Conservation (phyloP, 106 monocot genomes). For the Dendrobium nobile region DNA sequence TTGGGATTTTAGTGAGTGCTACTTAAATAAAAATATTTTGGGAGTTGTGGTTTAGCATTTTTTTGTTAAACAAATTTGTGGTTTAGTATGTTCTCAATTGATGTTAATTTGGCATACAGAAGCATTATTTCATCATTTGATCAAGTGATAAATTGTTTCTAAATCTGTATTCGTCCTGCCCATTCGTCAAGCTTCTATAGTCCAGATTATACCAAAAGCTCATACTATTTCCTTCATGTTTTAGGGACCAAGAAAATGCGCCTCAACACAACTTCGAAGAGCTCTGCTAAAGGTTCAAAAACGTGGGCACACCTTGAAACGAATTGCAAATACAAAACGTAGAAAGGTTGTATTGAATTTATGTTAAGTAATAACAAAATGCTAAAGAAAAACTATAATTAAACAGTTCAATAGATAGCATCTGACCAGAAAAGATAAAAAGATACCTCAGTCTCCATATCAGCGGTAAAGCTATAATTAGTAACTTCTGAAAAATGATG, state of each 20-base stretch:
- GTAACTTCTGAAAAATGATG: conserved; percentile 90
- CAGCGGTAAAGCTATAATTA: conserved; percentile 96
- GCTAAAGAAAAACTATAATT: neutral
- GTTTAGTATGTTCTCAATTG: too few relatives aligned
- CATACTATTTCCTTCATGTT: neutral
- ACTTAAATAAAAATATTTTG: too few relatives aligned
- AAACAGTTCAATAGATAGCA: neutral
- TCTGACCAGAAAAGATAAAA: neutral
- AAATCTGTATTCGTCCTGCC: neutral
- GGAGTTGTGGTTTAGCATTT: too few relatives aligned
- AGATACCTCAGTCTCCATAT: conserved; percentile 92
- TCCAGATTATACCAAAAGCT: neutral
- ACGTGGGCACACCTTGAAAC: neutral
- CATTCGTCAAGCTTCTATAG: neutral
- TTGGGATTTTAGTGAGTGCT: too few relatives aligned
- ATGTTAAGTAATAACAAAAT: conserved; percentile 3
- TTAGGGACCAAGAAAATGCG: neutral
- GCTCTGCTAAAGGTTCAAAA: neutral
- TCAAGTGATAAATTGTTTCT: neutral
- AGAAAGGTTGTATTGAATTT: neutral
- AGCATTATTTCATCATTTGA: too few relatives aligned
- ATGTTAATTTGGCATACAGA: too few relatives aligned
- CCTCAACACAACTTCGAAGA: neutral
- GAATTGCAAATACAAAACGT: neutral
- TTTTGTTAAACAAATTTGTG: too few relatives aligned